Percentiles rank a stretch among this genome's conserved stretches.
These are phyloP conservation scores for Phytophthora megakarya DNA, from an alignment of 352 stramenopile species.

Conservation along the genomic window DNA sequence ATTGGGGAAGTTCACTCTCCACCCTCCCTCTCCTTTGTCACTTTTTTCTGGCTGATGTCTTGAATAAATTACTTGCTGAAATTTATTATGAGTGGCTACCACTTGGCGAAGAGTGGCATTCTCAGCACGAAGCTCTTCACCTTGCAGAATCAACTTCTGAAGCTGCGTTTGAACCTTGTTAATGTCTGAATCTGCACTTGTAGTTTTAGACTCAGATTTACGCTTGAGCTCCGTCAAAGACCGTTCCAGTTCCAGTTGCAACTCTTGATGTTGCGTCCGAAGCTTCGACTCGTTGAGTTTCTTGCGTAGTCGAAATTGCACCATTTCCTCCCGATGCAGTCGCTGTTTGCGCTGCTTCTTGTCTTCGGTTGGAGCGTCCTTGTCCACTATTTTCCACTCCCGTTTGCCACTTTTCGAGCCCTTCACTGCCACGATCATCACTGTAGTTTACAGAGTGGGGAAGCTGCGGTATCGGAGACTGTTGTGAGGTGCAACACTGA, in stretches of 20 bases:
- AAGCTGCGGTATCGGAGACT: background rate
- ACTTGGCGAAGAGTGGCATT: slow-evolving; percentile 31
- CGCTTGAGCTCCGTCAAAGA: background rate
- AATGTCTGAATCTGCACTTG: background rate
- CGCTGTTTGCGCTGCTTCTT: slow-evolving; percentile 19
- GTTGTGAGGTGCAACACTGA: slow-evolving; percentile 4
- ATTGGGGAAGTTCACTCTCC: slow-evolving; percentile 20
- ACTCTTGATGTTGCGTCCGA: background rate
- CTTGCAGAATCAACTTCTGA: slow-evolving; percentile 23
- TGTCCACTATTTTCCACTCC: slow-evolving; percentile 11
- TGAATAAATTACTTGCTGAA: slow-evolving; percentile 20
- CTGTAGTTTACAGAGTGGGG: background rate
- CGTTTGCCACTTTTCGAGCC: slow-evolving; percentile 5
- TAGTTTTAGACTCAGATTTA: background rate
- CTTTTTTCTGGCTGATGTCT: background rate
- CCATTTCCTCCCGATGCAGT: slow-evolving; percentile 25
- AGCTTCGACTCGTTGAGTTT: slow-evolving; percentile 9
- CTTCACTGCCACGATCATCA: slow-evolving; percentile 18
- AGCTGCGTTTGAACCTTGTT: background rate
- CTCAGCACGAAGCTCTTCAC: slow-evolving; percentile 31
- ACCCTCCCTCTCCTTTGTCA: background rate
- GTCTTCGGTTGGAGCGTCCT: background rate
- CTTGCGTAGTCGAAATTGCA: slow-evolving; percentile 19
- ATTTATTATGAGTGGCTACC: slow-evolving; percentile 14
- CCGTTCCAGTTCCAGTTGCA: background rate